Percentiles rank a stretch among this genome's conserved stretches.
Evolutionary conservation across 2,329 filamentous ascomycete species (phyloP).

Genomic region (Setomelanomma holmii): DNA sequence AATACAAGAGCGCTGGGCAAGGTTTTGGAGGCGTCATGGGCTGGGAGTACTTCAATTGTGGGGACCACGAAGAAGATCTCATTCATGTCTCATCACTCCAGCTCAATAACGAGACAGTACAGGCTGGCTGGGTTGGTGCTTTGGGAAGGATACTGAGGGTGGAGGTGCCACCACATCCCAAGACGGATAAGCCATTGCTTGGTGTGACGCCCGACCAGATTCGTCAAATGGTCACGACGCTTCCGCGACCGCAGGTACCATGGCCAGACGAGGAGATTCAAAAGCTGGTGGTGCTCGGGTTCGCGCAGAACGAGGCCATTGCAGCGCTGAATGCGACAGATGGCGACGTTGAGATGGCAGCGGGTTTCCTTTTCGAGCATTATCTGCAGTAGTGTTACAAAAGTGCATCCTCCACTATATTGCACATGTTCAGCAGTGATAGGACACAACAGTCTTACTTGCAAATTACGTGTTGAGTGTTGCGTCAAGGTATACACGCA

Average conservation of each 20-base stretch:
- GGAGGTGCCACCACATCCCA: conserved; percentile 30
- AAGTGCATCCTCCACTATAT: too few species aligned
- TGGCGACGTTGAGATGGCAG: conserved; percentile 59
- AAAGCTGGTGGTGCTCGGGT: conserved; percentile 55
- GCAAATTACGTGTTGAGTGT: too few species aligned
- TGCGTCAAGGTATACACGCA: too few species aligned
- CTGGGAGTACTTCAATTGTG: conserved; percentile 92
- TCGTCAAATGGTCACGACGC: conserved; percentile 37
- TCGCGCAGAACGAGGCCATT: conserved; percentile 55
- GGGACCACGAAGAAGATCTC: conserved; percentile 38
- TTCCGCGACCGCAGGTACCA: conserved; percentile 39
- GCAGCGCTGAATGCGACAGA: conserved; percentile 57
- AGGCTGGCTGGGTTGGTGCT: conserved; percentile 69
- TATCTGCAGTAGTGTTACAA: conserved; percentile 34
- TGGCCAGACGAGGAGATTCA: conserved; percentile 53
- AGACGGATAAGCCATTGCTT: conserved; percentile 23
- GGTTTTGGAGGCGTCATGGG: conserved; percentile 88
- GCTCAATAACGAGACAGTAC: conserved; percentile 34
- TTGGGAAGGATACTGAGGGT: conserved; percentile 61
- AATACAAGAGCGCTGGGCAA: conserved; percentile 56
- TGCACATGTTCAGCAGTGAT: too few species aligned
- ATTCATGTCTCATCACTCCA: conserved; percentile 31
- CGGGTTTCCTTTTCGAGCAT: conserved; percentile 55
- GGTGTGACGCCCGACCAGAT: conserved; percentile 42
- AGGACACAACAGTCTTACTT: too few species aligned